Evolutionary conservation across 1,284 basidiomycete genomes (phyloP).

Genomic region (Pyrrhoderma noxium): DNA sequence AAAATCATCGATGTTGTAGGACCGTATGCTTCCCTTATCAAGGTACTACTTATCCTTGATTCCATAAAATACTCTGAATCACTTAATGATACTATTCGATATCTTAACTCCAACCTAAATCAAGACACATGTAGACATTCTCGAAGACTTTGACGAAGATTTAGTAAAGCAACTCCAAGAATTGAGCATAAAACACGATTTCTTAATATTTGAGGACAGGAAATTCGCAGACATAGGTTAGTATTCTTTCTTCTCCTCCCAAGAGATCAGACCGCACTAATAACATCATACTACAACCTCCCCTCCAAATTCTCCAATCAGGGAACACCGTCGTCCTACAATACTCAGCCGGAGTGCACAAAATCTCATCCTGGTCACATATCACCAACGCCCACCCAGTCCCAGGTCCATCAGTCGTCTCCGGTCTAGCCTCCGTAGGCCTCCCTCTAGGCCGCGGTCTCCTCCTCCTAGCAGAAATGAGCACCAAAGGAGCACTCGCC

Average conservation of each 20-base stretch:
- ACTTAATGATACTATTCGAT: slow-evolving; percentile 22
- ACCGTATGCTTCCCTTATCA: slow-evolving; percentile 87
- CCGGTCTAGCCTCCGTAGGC: slow-evolving; percentile 83
- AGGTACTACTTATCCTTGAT: slow-evolving; percentile 45
- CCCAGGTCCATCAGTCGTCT: slow-evolving; percentile 89
- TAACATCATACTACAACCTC: too few species aligned
- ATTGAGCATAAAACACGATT: slow-evolving; percentile 81
- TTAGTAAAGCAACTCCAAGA: slow-evolving; percentile 66
- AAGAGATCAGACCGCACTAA: too few species aligned
- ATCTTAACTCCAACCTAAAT: too few species aligned
- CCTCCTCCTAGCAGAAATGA: slow-evolving; percentile 95
- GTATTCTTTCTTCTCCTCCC: slow-evolving; percentile 11
- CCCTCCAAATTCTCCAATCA: slow-evolving; percentile 29
- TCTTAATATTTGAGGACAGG: slow-evolving; percentile 96
- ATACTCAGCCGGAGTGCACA: slow-evolving; percentile 90
- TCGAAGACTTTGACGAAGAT: slow-evolving; percentile 82
- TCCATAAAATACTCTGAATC: slow-evolving; percentile 21
- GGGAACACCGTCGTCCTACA: slow-evolving; percentile 96
- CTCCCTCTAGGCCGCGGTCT: slow-evolving; percentile 80
- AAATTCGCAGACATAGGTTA: slow-evolving; percentile 99
- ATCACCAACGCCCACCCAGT: slow-evolving; percentile 96
- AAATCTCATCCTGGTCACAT: slow-evolving; percentile 94
- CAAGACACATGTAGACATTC: slow-evolving; percentile 98
- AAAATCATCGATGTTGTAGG: slow-evolving; percentile 86
- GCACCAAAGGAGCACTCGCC: slow-evolving; percentile 82